Evolutionary conservation across 2,329 filamentous ascomycete genomes (phyloP), one percentile per base, ranked within the genome.

Genomic region (Aspergillus pseudoglaucus): DNA sequence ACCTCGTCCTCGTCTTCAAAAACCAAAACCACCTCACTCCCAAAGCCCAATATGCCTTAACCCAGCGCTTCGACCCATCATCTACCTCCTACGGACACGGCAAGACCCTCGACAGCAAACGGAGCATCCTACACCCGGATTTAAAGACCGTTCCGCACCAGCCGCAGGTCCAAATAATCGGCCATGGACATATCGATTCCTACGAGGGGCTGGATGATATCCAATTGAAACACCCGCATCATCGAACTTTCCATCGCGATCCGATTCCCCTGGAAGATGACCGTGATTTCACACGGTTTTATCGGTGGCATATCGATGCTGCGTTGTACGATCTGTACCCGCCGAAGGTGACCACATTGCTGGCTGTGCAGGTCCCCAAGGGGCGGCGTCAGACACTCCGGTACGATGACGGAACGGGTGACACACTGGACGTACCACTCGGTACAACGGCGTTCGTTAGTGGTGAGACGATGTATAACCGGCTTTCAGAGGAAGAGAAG

Each of bases 271-370:
- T 83, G 1, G 71, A 74, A n/a, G 74, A 82, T n/a, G 80, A 83
- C 52, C 64, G 78, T 5, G 73, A 77, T 10, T 74, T 72, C 55
- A 82, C 79, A 0, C 69, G 79, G 6, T 82, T 88, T 69, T 90
- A 87, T 68, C 75, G 86, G 50, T 90, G 87, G 86, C 86, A 90
- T 64, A 89, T 90, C 46, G 86, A 90, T 59, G 86, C 87, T 3
- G 86, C 86, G 1, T 71, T 90, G 5, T 90, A 90, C 61, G 84
- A 80, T 15, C 76, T 89, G 6, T 80, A 86, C n/a, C 85, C 87
- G 3, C 85, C 87, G 2, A 76, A 83, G 22, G 86, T 83, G 3
- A 90, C 87, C 0, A 83, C 82, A 1, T 75, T 90, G 20, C 75
- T 90, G 48, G 87, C 87, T 0, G 85, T 89, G n/a, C 75, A 76